A percentile compares a stretch with the other conserved stretches of the same genome.
These are phyloP conservation scores for Kwoniella botswanensis DNA, from an alignment of 768 basidiomycete genomes.

Conservation along the genomic window DNA sequence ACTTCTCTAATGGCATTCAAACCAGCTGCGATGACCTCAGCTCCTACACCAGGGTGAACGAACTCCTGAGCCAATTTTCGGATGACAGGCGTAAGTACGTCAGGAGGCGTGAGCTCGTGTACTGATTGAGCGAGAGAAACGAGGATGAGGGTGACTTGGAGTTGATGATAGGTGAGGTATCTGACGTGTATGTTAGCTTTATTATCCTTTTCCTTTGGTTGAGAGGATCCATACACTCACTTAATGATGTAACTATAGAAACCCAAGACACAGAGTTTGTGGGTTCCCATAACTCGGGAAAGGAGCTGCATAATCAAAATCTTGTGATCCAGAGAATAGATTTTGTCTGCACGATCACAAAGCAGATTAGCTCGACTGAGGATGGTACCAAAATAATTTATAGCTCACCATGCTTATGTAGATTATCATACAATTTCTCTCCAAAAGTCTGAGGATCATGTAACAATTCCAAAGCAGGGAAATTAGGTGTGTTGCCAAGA, in stretches of 20 bases:
- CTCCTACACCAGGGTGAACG: conserved; percentile 93
- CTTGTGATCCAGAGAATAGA: conserved; percentile 96
- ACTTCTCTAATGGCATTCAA: conserved; percentile 93
- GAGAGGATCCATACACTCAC: conserved; percentile 35
- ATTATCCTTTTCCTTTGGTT: background rate
- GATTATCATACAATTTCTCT: conserved; percentile 85
- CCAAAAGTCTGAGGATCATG: conserved; percentile 95
- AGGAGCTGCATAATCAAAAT: conserved; percentile 96
- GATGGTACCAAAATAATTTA: background rate
- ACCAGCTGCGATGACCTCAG: conserved; percentile 95
- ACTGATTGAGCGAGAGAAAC: conserved; percentile 92
- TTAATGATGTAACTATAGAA: conserved; percentile 94
- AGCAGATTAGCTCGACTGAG: background rate
- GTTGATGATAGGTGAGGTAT: conserved; percentile 89
- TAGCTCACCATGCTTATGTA: conserved; percentile 68
- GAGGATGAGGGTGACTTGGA: conserved; percentile 89
- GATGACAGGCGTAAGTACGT: conserved; percentile 84
- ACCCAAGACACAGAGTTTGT: conserved; percentile 88
- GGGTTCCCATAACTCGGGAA: conserved; percentile 86
- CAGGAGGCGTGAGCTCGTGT: conserved; percentile 93
- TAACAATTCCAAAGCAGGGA: conserved; percentile 88
- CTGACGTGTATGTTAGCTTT: conserved; percentile 57
- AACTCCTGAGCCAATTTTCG: conserved; percentile 93
- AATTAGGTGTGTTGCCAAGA: conserved; percentile 65
- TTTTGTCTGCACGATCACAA: conserved; percentile 67